Evolutionary conservation across 441 rosid genomes (phyloP).

Genomic region (Macaranga tanarius): DNA sequence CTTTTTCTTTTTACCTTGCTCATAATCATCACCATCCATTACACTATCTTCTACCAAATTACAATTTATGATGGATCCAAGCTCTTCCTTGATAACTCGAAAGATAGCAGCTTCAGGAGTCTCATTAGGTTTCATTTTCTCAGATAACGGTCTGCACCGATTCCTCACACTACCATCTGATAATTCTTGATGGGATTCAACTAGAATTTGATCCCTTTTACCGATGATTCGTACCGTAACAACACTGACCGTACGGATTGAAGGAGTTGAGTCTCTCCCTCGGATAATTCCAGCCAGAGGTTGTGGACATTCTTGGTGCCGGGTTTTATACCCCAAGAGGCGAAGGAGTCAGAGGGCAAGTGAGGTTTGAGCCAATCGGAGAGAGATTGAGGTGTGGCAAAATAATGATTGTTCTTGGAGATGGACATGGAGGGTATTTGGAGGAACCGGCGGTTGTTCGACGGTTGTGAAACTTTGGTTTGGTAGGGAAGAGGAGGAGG

Average conservation of each 20-base stretch:
- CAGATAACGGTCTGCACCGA: conserved; percentile 72
- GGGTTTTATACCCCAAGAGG: conserved; percentile 84
- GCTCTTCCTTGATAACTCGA: conserved; percentile 78
- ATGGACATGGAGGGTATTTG: conserved; percentile 49
- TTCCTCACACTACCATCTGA: conserved; percentile 69
- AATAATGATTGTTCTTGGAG: conserved; percentile 35
- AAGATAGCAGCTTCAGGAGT: conserved; percentile 52
- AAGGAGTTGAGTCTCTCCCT: conserved; percentile 79
- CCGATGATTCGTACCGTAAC: conserved; percentile 58
- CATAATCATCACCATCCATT: too few relatives aligned
- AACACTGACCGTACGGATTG: conserved; percentile 68
- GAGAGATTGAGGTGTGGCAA: conserved; percentile 69
- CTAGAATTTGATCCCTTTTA: conserved; percentile 34
- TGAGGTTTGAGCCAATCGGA: conserved; percentile 86
- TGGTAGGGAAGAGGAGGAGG: conserved; percentile 20
- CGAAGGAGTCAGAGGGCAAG: conserved; percentile 71
- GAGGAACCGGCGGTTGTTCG: conserved; percentile 31
- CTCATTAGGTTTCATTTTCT: conserved; percentile 87
- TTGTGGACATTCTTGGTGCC: conserved; percentile 93
- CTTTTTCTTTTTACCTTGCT: too few relatives aligned
- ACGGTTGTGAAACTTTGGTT: conserved; percentile 19
- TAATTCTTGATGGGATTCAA: conserved; percentile 76
- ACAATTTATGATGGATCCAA: conserved; percentile 48
- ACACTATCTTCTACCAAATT: too few relatives aligned
- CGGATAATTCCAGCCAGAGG: conserved; percentile 89